Conservation (phyloP, 78 protist species). For the Dictyostelium firmibasis region DNA sequence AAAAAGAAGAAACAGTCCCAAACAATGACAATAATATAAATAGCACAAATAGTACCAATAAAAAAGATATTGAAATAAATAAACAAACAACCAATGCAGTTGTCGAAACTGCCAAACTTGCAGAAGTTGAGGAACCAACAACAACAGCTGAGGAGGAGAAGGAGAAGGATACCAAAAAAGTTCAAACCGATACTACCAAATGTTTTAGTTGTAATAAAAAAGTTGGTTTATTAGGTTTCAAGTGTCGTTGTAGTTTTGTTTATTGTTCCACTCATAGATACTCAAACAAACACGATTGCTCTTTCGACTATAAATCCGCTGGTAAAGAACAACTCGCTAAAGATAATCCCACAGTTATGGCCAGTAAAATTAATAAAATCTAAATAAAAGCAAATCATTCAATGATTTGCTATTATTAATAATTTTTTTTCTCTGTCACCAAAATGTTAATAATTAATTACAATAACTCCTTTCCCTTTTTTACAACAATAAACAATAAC, state of each 20-base stretch:
- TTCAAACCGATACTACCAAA: constrained; percentile 65
- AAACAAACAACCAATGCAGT: neutral
- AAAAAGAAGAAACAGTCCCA: neutral
- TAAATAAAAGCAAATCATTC: constrained; percentile 1
- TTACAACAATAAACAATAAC: neutral
- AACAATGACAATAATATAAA: neutral
- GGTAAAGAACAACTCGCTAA: constrained; percentile 80
- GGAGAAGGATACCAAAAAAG: constrained; percentile 15
- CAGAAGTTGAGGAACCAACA: neutral
- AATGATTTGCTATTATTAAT: neutral
- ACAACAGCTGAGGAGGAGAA: no score
- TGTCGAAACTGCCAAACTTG: neutral
- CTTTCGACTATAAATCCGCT: constrained; percentile 83
- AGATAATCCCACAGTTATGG: constrained; percentile 83
- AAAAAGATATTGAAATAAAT: constrained; percentile 16
- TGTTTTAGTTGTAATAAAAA: constrained; percentile 85
- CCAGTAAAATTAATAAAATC: constrained; percentile 60
- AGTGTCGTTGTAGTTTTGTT: constrained; percentile 86
- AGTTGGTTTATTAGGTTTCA: constrained; percentile 88
- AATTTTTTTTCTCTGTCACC: neutral
- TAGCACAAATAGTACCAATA: neutral
- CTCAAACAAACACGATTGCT: constrained; percentile 86
- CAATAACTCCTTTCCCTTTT: neutral
- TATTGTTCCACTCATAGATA: constrained; percentile 87
- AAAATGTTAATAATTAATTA: neutral